phyloP scores from a whole-genome alignment of 257 asterid genomes.

The Nyctanthes arbortristis region DNA sequence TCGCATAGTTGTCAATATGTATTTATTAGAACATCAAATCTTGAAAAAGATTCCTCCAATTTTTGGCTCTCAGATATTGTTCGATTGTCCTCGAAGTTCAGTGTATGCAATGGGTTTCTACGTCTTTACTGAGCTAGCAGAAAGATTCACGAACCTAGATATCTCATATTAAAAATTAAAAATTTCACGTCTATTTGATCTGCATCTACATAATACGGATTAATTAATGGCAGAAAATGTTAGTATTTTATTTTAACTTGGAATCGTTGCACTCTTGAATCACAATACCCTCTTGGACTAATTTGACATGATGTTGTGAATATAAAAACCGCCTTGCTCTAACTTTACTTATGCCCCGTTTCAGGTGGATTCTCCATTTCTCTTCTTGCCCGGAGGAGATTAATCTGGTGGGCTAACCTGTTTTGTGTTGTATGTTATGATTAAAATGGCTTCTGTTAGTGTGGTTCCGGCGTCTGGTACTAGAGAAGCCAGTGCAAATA shows the following conservation, averaged over 20 bases:
- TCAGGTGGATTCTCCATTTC: constrained; percentile 29
- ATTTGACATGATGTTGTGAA: neutral
- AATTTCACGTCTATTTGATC: neutral
- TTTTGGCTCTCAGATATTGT: neutral
- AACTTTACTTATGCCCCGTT: constrained; percentile 22
- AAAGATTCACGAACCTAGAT: neutral
- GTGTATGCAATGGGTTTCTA: neutral
- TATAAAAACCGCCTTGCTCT: neutral
- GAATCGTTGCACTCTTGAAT: neutral
- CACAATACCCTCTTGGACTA: neutral
- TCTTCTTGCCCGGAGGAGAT: constrained; percentile 18
- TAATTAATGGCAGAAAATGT: neutral
- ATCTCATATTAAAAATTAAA: no score
- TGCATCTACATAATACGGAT: neutral
- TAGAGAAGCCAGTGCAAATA: constrained; percentile 42
- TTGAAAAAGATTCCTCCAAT: neutral
- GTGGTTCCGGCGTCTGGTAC: constrained; percentile 41
- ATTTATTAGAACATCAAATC: neutral
- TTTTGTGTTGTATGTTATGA: neutral
- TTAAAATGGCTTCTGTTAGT: constrained; percentile 40
- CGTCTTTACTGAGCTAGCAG: neutral
- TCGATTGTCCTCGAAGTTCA: neutral
- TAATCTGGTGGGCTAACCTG: constrained; percentile 15
- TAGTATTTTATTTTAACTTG: neutral
- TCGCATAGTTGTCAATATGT: no score